Conservation (phyloP, 495 filamentous ascomycete genomes). For the Neurospora sublineolata region DNA sequence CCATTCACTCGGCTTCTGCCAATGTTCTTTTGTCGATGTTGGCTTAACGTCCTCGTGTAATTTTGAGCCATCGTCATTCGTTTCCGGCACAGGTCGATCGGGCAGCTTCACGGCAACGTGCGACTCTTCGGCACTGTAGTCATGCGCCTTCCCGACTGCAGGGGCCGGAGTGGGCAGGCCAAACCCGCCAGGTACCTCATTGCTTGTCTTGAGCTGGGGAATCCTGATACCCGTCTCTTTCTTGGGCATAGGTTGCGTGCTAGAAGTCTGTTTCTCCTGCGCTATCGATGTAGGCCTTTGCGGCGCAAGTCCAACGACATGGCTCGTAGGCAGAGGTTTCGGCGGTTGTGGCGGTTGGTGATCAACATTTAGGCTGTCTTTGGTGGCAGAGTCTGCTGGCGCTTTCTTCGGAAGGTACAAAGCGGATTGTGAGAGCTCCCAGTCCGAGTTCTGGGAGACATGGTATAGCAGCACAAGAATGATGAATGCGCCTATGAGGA, state of each 20-base stretch:
- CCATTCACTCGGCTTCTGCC: slow-evolving; percentile 58
- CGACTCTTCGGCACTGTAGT: not conserved
- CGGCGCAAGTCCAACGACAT: not conserved
- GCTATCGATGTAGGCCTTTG: not conserved
- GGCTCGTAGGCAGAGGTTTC: slow-evolving; percentile 2
- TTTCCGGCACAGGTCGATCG: not conserved
- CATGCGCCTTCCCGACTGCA: not conserved
- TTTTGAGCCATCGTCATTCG: not conserved
- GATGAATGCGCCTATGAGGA: slow-evolving; percentile 57
- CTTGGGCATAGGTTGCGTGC: slow-evolving; percentile 6
- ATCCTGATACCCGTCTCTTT: slow-evolving; percentile 19
- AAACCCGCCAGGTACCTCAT: slow-evolving; percentile 15
- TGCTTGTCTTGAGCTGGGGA: slow-evolving; percentile 26
- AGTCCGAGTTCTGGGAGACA: slow-evolving; percentile 42
- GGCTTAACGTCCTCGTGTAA: slow-evolving; percentile 5
- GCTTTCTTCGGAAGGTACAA: slow-evolving; percentile 5
- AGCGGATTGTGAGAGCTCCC: slow-evolving; percentile 26
- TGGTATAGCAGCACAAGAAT: slow-evolving; percentile 55
- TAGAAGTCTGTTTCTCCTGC: not conserved
- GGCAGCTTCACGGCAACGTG: slow-evolving; percentile 2
- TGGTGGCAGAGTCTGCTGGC: not conserved
- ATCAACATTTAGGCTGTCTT: not conserved
- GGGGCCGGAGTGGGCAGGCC: slow-evolving; percentile 14
- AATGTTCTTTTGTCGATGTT: slow-evolving; percentile 41
- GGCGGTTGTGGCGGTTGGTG: not conserved